phyloP scores from a whole-genome alignment of 1,284 basidiomycete genomes.

The Trichosporon asahii region DNA sequence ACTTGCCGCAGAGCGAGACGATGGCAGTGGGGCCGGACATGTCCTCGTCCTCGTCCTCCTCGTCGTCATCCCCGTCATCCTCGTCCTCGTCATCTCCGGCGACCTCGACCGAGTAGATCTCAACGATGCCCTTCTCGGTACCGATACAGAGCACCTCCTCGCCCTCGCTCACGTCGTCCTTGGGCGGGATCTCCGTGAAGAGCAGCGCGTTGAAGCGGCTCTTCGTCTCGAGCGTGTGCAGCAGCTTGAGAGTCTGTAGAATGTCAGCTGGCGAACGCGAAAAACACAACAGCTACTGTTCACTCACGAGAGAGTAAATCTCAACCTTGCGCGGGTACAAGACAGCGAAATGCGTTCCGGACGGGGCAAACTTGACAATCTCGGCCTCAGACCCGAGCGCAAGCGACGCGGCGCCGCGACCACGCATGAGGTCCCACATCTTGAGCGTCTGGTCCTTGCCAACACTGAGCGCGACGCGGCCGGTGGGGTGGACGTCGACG shows the following conservation, averaged over 20 bases:
- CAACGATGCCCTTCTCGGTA: conserved; percentile 78
- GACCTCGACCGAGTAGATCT: conserved; percentile 60
- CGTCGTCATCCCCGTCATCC: conserved; percentile 29
- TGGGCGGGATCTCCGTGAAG: conserved; percentile 60
- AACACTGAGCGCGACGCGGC: conserved; percentile 83
- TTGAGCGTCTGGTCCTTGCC: conserved; percentile 84
- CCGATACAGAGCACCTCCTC: conserved; percentile 66
- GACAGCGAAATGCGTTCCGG: conserved; percentile 72
- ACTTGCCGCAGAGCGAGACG: conserved; percentile 31
- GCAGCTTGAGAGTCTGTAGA: conserved; percentile 64
- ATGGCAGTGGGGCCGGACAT: conserved; percentile 43
- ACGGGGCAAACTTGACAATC: conserved; percentile 73
- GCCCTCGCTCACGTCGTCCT: conserved; percentile 38
- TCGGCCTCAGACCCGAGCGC: conserved; percentile 87
- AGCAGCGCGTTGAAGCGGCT: conserved; percentile 74
- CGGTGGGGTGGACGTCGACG: conserved; percentile 85
- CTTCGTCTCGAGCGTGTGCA: conserved; percentile 68
- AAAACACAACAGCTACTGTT: no score
- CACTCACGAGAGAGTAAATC: conserved; percentile 38
- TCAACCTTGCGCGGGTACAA: conserved; percentile 67
- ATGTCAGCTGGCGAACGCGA: no score
- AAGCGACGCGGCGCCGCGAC: conserved; percentile 80
- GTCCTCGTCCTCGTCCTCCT: conserved; percentile 31
- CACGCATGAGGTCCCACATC: conserved; percentile 99
- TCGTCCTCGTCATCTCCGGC: conserved; percentile 29